Conservation (phyloP, 306 rosid species). For the Begonia peltatifolia region DNA sequence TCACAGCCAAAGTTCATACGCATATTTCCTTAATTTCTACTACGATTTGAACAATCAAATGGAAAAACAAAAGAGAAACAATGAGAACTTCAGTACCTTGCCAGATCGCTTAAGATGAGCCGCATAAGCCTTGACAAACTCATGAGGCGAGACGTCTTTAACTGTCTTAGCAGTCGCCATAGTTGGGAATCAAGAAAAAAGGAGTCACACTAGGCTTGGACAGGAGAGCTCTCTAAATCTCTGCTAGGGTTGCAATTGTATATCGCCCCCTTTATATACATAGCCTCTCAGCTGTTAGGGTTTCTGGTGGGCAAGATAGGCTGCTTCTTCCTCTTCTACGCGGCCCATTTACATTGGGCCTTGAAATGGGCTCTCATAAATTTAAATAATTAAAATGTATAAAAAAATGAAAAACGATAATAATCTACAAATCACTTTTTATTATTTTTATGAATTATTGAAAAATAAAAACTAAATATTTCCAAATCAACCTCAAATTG, state of each 20-base stretch:
- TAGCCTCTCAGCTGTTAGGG: constrained; percentile 6
- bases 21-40: too few species aligned
- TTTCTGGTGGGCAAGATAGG: background rate
- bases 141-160: constrained; percentile 43
- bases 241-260: constrained; percentile 11
- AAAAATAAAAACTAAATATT: too few species aligned
- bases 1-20: too few species aligned
- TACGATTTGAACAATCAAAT: too few species aligned
- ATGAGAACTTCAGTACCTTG: constrained; percentile 14
- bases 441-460: too few species aligned
- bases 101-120: constrained; percentile 46
- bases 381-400: too few species aligned
- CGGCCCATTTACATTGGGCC: too few species aligned
- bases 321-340: too few species aligned
- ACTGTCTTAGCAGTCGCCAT: constrained; percentile 43
- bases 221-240: background rate
- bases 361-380: too few species aligned
- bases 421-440: too few species aligned
- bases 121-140: constrained; percentile 39
- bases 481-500: too few species aligned
- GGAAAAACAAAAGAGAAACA: background rate
- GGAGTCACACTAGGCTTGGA: background rate
- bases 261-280: background rate
- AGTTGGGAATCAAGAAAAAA: constrained; percentile 4
- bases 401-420: too few species aligned